Evolutionary conservation across 371 early-diverging fungal species (phyloP).

Genomic region (Lichtheimia ornata): DNA sequence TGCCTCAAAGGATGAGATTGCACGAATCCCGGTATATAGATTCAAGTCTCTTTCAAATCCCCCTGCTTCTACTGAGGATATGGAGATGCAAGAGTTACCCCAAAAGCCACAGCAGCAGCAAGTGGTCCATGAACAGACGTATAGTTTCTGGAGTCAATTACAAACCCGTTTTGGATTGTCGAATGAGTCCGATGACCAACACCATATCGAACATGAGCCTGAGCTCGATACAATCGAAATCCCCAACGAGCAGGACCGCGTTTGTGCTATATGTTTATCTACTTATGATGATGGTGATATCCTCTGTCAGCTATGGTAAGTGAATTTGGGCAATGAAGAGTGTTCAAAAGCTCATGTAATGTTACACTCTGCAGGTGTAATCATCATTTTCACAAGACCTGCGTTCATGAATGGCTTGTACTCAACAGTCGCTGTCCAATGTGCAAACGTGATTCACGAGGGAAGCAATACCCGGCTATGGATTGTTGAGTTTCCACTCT

Average conservation of each 20-base stretch:
- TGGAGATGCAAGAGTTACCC: constrained; percentile 20
- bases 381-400: constrained; percentile 40
- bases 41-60: constrained; percentile 28
- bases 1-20: constrained; percentile 61
- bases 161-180: constrained; percentile 29
- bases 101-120: constrained; percentile 3
- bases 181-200: background rate
- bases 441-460: constrained; percentile 32
- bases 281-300: constrained; percentile 67
- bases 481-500: no score
- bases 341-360: no score
- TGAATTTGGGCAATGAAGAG: background rate
- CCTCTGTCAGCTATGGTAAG: constrained; percentile 57
- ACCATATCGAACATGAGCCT: constrained; percentile 15
- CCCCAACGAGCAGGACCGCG: constrained; percentile 47
- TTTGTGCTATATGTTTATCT: constrained; percentile 67
- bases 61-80: constrained; percentile 3
- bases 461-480: constrained; percentile 15
- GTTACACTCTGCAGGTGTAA: constrained; percentile 22
- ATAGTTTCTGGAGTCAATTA: constrained; percentile 25
- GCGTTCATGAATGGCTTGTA: constrained; percentile 36
- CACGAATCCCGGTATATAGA: constrained; percentile 51
- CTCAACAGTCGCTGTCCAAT: constrained; percentile 38
- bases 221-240: constrained; percentile 36
- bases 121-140: background rate